Evolutionary conservation across 2,329 filamentous ascomycete species (phyloP), one percentile per base, ranked within the genome.

Genomic region (Verticillium isaacii): DNA sequence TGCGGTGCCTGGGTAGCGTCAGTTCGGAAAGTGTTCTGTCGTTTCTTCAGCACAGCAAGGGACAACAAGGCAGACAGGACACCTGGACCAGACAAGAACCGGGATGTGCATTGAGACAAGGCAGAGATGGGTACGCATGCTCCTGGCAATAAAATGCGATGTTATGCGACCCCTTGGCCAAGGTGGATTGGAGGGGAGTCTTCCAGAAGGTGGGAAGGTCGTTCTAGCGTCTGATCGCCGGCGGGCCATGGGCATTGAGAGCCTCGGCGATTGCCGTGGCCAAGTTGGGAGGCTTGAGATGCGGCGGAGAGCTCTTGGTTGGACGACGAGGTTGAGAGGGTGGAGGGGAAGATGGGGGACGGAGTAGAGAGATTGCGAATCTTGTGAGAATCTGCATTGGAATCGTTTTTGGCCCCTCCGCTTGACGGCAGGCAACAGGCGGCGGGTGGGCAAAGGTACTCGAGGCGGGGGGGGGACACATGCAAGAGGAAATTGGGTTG

Each of bases 131-230:
- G 74, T 78, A 78, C 77, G 76, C 70, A 68, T 72, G 68, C 73
- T 75, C 77, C 75, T 74, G 73, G 78, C 70, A 80, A 81, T 80
- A 77, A 80, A 78, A 79, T 74, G 70, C 67, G 69, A 69, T 72
- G 70, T 80, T 80, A 81, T 81, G 79, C 78, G 74, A 67, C 67
- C 63, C 62, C 67, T 63, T 63, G 56, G 63, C 52, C 63, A 67
- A 66, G 62, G 59, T 60, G 14, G 34, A 4, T 36, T 67, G 66
- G 34, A 29, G 15, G 29, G 34, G 41, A 17, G 29, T 15, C 52
- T 75, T 76, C 73, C 74, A 73, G 74, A 77, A 75, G 68, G 66
- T 61, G 63, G 66, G 62, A 68, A 66, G 68, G 68, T 65, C 67
- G 67, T 76, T 77, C 74, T 75, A 76, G 72, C 70, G 64, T 61